Evolutionary conservation across 805 yeast genomes (phyloP).

Genomic region (Kurtzmaniella cleridarum): DNA sequence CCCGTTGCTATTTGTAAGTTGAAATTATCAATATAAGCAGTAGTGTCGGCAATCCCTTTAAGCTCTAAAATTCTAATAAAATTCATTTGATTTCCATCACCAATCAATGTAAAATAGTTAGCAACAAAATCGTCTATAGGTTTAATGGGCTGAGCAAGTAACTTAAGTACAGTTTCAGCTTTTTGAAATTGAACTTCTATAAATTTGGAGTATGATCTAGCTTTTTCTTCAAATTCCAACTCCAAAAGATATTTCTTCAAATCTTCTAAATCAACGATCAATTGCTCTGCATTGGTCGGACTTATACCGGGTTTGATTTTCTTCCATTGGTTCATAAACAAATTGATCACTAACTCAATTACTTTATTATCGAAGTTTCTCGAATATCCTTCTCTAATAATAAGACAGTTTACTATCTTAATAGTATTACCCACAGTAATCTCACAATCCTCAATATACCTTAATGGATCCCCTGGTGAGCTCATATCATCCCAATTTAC

Average conservation of each 20-base stretch:
- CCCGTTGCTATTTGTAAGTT: slow-evolving; percentile 25
- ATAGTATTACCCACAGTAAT: slow-evolving; percentile 40
- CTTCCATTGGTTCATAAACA: slow-evolving; percentile 53
- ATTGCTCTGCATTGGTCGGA: slow-evolving; percentile 69
- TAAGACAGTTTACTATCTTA: slow-evolving; percentile 45
- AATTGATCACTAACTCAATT: slow-evolving; percentile 56
- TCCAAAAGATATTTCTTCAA: slow-evolving; percentile 50
- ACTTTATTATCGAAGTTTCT: slow-evolving; percentile 73
- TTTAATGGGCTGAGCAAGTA: slow-evolving; percentile 56
- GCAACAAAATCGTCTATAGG: slow-evolving; percentile 60
- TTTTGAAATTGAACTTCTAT: slow-evolving; percentile 36
- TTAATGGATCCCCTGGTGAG: slow-evolving; percentile 66
- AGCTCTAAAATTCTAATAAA: slow-evolving; percentile 60
- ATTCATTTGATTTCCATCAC: slow-evolving; percentile 58
- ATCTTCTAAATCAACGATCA: slow-evolving; percentile 64
- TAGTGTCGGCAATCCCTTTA: slow-evolving; percentile 44
- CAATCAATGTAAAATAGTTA: slow-evolving; percentile 59
- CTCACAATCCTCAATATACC: slow-evolving; percentile 59
- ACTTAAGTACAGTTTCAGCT: slow-evolving; percentile 63
- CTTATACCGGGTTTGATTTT: slow-evolving; percentile 65
- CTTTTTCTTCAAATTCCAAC: slow-evolving; percentile 38
- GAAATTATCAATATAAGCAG: slow-evolving; percentile 31
- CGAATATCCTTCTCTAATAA: slow-evolving; percentile 65
- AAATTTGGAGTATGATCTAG: slow-evolving; percentile 34
- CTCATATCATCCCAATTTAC: slow-evolving; percentile 63